phyloP scores from a whole-genome alignment of 371 early-diverging fungal genomes.

The Mortierella sp. region DNA sequence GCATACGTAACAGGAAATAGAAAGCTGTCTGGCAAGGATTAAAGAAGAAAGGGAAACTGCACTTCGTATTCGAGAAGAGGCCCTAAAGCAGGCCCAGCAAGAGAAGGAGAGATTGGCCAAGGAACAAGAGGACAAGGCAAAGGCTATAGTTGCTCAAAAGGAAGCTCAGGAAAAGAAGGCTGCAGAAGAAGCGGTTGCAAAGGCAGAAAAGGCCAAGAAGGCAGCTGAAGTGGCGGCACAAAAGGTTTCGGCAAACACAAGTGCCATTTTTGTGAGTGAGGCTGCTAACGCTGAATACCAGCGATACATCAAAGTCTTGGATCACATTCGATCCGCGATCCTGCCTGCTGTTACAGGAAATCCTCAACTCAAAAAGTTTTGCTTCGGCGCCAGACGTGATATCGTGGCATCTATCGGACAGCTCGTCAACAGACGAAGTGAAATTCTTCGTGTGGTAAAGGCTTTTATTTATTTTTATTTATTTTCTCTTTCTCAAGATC shows the following conservation, averaged over 20 bases:
- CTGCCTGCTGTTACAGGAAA: constrained; percentile 26
- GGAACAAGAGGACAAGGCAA: constrained; percentile 39
- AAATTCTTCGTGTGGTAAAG: constrained; percentile 64
- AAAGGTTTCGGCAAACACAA: constrained; percentile 13
- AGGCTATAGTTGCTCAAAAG: constrained; percentile 25
- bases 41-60: constrained; percentile 35
- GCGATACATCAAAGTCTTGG: constrained; percentile 23
- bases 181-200: constrained; percentile 20
- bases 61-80: constrained; percentile 24
- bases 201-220: constrained; percentile 43
- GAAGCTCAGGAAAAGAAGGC: constrained; percentile 30
- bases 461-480: too few relatives aligned
- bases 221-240: constrained; percentile 26
- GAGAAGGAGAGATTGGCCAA: constrained; percentile 8
- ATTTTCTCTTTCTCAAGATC: neutral
- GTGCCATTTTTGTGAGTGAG: constrained; percentile 23
- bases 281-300: constrained; percentile 25
- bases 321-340: constrained; percentile 16
- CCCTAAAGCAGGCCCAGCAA: neutral
- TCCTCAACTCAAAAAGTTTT: constrained; percentile 23
- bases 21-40: constrained; percentile 24
- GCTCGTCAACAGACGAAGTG: constrained; percentile 61
- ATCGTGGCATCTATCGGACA: constrained; percentile 66
- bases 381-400: constrained; percentile 20
- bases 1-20: constrained; percentile 21